Base-by-base conservation (phyloP, 1,284 basidiomycete species). In the Moesziomyces aphidis region DNA sequence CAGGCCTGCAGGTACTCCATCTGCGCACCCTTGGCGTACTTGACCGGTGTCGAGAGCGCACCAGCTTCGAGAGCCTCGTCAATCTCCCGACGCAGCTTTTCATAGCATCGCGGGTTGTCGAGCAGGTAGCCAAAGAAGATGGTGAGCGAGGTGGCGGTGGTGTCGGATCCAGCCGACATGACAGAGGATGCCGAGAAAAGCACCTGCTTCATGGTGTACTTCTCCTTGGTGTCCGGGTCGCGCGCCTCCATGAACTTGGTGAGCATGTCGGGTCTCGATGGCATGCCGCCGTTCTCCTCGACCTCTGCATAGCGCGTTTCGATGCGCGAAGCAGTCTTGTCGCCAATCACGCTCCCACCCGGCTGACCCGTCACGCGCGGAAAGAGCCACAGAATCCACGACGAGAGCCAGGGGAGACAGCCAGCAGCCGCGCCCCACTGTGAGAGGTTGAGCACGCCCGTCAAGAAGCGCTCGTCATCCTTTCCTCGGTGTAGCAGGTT, bases 1-100 rank as follows among this genome's bases (percentile, higher is more conserved):
- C 81, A 84, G 6, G 80, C 83, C 63, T 80, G 74, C 4, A 82
- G 55, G 24, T 79, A 81, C 23, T 69, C 63, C 6, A 83, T 55
- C 51, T 80, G 72, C 1, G 67, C 59, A 0, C 73, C 81, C 11
- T 75, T 67, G 10, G 67, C 76, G 43, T 83, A 79, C 51, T 72
- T 74, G 78, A 64, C 64, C 3, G 81, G 77, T 24, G 71, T 52
- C 15, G 59, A 49, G 10, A 81, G 63, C 19, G 56, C 54, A 11
- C 77, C 80, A 24, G 67, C 55, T 15, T 76, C 71, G 23, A 75
- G 55, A 45, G 81, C 81, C 21, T 64, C 61, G 43, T 71, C 67
- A 56, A 83, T 68, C 57, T 83, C 82, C 42, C 51, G 26, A 22
- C 80, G 77, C 34, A 83, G 52, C 31, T 70, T 72, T 19, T 66